Conservation (phyloP, 352 stramenopile genomes). For the Thalassiosira mediterranea region DNA sequence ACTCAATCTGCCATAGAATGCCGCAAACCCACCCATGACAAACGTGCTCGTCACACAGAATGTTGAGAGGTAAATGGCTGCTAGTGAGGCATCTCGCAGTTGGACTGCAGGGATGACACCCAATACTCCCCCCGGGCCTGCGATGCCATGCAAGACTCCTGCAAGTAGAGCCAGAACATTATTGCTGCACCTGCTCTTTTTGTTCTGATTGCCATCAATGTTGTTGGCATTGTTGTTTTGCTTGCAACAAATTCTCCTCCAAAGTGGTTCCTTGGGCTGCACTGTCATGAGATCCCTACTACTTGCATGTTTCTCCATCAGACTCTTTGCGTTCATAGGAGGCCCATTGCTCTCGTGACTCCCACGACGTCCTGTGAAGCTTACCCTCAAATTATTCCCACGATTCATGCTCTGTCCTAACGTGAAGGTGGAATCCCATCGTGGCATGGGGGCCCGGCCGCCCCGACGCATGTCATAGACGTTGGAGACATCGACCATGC, state of each 20-base stretch:
- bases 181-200: constrained; percentile 6
- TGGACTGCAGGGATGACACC: constrained; percentile 90
- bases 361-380: too few species aligned
- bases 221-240: too few species aligned
- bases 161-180: constrained; percentile 84
- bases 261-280: too few species aligned
- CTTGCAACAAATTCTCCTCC: too few species aligned
- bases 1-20: constrained; percentile 80
- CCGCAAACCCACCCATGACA: constrained; percentile 90
- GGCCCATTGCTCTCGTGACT: not conserved
- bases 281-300: too few species aligned
- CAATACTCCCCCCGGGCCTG: constrained; percentile 79
- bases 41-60: constrained; percentile 90
- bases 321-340: not conserved
- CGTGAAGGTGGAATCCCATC: too few species aligned
- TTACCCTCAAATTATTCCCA: too few species aligned
- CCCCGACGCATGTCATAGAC: too few species aligned
- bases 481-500: too few species aligned
- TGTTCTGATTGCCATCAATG: too few species aligned
- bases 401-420: too few species aligned
- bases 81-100: constrained; percentile 86
- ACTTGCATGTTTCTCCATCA: not conserved
- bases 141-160: constrained; percentile 90
- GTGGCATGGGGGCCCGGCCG: too few species aligned
- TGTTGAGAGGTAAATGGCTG: constrained; percentile 87